Evolutionary conservation across 768 basidiomycete genomes (phyloP).

Genomic region (Panaeolus papilionaceus): DNA sequence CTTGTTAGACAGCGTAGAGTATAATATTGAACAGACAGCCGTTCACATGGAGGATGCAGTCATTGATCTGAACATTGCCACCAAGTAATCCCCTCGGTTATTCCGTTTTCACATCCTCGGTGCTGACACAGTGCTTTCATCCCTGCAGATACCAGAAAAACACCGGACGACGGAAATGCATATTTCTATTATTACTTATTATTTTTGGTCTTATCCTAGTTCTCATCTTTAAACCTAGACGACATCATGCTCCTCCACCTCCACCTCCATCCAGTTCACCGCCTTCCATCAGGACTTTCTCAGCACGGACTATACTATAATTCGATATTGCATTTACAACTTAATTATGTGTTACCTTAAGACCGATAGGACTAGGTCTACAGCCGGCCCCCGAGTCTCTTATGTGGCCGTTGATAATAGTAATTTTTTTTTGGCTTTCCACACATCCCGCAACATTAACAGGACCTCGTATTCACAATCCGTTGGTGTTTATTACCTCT

Average conservation of each 20-base stretch:
- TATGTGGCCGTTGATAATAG: neutral
- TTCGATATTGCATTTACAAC: neutral
- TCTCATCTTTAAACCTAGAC: slow-evolving; percentile 91
- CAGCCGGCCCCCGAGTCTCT: neutral
- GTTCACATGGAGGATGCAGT: slow-evolving; percentile 84
- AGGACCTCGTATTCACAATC: neutral
- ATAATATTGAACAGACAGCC: slow-evolving; percentile 94
- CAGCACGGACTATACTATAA: slow-evolving; percentile 17
- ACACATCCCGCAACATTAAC: neutral
- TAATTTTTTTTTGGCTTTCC: neutral
- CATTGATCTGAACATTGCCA: slow-evolving; percentile 82
- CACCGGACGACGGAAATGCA: slow-evolving; percentile 91
- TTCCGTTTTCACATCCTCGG: slow-evolving; percentile 16
- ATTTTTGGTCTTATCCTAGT: slow-evolving; percentile 89
- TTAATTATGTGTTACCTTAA: slow-evolving; percentile 2
- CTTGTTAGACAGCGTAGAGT: slow-evolving; percentile 94
- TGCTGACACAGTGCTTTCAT: slow-evolving; percentile 20
- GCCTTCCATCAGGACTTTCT: slow-evolving; percentile 14
- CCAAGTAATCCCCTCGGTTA: slow-evolving; percentile 56
- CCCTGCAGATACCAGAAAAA: slow-evolving; percentile 85
- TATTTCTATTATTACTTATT: slow-evolving; percentile 88
- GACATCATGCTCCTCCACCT: slow-evolving; percentile 43
- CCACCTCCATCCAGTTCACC: slow-evolving; percentile 25
- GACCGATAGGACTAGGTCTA: neutral
- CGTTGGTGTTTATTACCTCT: neutral